Conservation (phyloP, 1,284 basidiomycete species). For the Pholiota adiposa region DNA sequence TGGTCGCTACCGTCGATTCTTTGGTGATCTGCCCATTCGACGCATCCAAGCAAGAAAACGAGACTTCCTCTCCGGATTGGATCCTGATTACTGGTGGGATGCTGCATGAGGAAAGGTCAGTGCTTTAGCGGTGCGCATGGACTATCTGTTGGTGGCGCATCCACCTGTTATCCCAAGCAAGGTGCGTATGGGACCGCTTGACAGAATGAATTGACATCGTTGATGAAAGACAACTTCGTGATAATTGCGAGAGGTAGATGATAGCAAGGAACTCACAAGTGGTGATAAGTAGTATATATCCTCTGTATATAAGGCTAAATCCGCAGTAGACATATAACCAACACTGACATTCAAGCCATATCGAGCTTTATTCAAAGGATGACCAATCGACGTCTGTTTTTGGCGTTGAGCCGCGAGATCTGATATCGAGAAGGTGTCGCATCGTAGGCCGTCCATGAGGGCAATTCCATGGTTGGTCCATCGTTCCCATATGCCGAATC, state of each 20-base stretch:
- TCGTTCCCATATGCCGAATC: constrained; percentile 90
- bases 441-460: constrained; percentile 97
- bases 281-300: neutral
- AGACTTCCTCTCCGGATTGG: constrained; percentile 55
- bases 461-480: constrained; percentile 98
- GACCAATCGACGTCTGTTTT: constrained; percentile 31
- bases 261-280: constrained; percentile 5
- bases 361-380: constrained; percentile 23
- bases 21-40: constrained; percentile 62
- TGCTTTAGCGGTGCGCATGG: neutral
- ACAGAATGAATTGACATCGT: constrained; percentile 58
- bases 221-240: neutral
- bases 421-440: constrained; percentile 75
- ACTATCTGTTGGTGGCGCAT: constrained; percentile 6
- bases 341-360: neutral
- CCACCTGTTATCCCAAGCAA: constrained; percentile 66
- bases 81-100: constrained; percentile 53
- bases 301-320: constrained; percentile 6
- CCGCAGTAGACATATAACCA: constrained; percentile 1
- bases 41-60: constrained; percentile 64
- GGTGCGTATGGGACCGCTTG: constrained; percentile 51
- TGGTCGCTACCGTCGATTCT: constrained; percentile 39
- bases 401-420: constrained; percentile 16
- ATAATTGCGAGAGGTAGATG: neutral
- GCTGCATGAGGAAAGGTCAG: constrained; percentile 32